Evolutionary conservation across 495 filamentous ascomycete genomes (phyloP).

Genomic region (Staphylotrichum longicolle): DNA sequence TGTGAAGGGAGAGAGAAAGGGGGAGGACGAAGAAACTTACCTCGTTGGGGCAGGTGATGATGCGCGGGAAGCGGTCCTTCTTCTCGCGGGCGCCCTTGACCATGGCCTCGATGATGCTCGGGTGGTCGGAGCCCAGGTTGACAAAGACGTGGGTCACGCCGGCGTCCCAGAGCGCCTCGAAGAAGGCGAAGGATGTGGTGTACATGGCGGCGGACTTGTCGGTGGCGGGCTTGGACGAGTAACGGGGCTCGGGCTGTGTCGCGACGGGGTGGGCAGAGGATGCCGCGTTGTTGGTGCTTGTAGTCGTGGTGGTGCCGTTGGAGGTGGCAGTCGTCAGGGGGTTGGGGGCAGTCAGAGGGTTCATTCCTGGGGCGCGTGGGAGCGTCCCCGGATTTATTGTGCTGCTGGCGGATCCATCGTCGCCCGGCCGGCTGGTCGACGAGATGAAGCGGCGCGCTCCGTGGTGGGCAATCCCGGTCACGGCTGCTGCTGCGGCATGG

Average conservation of each 20-base stretch:
- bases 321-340: background rate
- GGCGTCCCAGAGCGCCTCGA: slow-evolving; percentile 91
- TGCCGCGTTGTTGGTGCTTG: background rate
- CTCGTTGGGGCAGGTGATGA: slow-evolving; percentile 94
- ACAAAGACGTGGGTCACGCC: slow-evolving; percentile 90
- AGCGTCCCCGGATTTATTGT: slow-evolving; percentile 3
- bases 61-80: slow-evolving; percentile 69
- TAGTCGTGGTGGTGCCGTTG: slow-evolving; percentile 3
- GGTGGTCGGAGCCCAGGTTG: slow-evolving; percentile 93
- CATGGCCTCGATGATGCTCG: slow-evolving; percentile 92
- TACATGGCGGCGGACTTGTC: slow-evolving; percentile 36
- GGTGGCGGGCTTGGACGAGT: slow-evolving; percentile 10
- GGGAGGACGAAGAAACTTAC: slow-evolving; percentile 34
- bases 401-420: background rate
- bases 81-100: slow-evolving; percentile 73
- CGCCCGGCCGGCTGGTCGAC: background rate
- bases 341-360: background rate
- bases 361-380: background rate
- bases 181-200: slow-evolving; percentile 70
- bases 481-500: slow-evolving; percentile 7
- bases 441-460: slow-evolving; percentile 11
- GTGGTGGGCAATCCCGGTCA: slow-evolving; percentile 1
- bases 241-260: background rate
- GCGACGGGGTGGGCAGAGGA: background rate
- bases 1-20: background rate